Evolutionary conservation across 495 filamentous ascomycete species (phyloP).

Genomic region (Aspergillus funiculosus): DNA sequence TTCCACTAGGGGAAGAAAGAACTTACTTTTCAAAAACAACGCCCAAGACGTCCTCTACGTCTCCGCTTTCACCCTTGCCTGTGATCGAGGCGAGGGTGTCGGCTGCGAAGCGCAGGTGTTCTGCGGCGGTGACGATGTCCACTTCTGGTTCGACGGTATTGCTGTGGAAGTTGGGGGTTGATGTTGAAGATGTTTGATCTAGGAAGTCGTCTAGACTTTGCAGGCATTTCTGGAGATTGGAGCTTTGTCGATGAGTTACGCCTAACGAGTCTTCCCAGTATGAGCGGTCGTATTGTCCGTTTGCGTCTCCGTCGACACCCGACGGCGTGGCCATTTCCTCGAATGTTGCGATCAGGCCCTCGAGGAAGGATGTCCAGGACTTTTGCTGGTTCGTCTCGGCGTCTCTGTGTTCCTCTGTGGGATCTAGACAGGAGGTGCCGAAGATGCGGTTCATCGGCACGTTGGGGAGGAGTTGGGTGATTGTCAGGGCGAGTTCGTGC

Average conservation of each 20-base stretch:
- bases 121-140: slow-evolving; percentile 92
- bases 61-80: slow-evolving; percentile 75
- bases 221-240: slow-evolving; percentile 69
- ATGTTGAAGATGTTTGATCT: slow-evolving; percentile 20
- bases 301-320: slow-evolving; percentile 31
- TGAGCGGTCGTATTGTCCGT: slow-evolving; percentile 42
- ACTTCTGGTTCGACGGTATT: slow-evolving; percentile 36
- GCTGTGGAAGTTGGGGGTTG: background rate
- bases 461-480: slow-evolving; percentile 30
- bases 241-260: slow-evolving; percentile 81
- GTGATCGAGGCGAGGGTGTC: slow-evolving; percentile 78
- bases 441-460: slow-evolving; percentile 46
- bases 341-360: slow-evolving; percentile 63
- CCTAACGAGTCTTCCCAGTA: slow-evolving; percentile 79
- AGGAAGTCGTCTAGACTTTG: slow-evolving; percentile 66
- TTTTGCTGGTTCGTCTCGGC: slow-evolving; percentile 17
- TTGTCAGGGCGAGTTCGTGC: slow-evolving; percentile 14
- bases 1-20: slow-evolving; percentile 2
- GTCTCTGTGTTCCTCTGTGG: slow-evolving; percentile 11
- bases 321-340: slow-evolving; percentile 61
- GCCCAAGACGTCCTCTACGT: slow-evolving; percentile 94
- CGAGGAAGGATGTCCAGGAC: slow-evolving; percentile 62
- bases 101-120: slow-evolving; percentile 78
- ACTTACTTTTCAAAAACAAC: slow-evolving; percentile 95
- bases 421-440: slow-evolving; percentile 63